A percentile compares a stretch with the other conserved stretches of the same genome.
These are phyloP conservation scores for Epicoccum sorghinum DNA, from an alignment of 2,329 filamentous ascomycete species.

Conservation along the genomic window DNA sequence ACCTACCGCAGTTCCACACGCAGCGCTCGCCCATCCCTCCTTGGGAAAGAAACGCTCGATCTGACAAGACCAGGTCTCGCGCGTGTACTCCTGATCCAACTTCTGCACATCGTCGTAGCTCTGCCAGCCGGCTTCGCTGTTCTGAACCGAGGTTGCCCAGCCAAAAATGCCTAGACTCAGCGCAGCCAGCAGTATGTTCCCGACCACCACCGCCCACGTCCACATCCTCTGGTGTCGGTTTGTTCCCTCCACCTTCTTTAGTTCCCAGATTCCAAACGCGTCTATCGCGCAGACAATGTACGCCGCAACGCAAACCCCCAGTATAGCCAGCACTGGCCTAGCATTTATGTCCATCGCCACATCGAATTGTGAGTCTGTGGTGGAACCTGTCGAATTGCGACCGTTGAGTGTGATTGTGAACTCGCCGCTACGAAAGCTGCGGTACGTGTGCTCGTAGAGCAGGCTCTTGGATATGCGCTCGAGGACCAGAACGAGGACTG, in stretches of 20 bases:
- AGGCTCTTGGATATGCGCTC: conserved; percentile 33
- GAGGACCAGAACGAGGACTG: conserved; percentile 30
- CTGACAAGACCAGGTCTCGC: conserved; percentile 38
- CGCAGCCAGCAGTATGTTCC: conserved; percentile 22
- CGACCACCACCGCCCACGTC: conserved; percentile 32
- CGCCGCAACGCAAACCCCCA: conserved; percentile 25
- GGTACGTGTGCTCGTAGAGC: conserved; percentile 18
- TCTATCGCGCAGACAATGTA: conserved; percentile 27
- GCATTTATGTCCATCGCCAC: conserved; percentile 22
- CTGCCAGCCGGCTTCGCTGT: conserved; percentile 23
- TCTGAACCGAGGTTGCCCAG: conserved; percentile 29
- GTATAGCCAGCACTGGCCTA: conserved; percentile 23
- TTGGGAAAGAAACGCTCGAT: conserved; percentile 26
- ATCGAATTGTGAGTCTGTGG: conserved; percentile 5
- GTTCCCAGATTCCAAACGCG: conserved; percentile 36
- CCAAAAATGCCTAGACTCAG: conserved; percentile 29
- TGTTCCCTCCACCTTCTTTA: conserved; percentile 35
- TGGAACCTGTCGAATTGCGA: conserved; percentile 13
- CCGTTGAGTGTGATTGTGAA: conserved; percentile 20
- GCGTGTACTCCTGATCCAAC: conserved; percentile 22
- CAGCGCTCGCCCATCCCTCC: conserved; percentile 31
- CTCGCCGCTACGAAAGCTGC: conserved; percentile 20
- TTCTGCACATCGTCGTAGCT: conserved; percentile 23
- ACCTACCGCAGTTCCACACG: conserved; percentile 33
- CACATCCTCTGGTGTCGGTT: conserved; percentile 30